Evolutionary conservation across 2,329 filamentous ascomycete species (phyloP).

Genomic region (Penicillium janthinellum): DNA sequence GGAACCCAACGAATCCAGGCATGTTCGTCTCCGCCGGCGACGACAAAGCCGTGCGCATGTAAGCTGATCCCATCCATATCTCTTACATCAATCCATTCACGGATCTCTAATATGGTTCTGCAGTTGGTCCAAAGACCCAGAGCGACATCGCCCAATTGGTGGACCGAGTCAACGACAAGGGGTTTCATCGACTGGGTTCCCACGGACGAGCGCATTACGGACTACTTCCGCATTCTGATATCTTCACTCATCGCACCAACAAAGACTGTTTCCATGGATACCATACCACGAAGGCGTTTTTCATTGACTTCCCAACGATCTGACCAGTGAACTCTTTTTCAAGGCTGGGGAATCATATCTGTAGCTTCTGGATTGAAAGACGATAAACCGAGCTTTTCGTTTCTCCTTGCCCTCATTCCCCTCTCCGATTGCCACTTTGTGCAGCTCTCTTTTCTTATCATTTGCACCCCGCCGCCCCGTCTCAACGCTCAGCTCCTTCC

Average conservation of each 20-base stretch:
- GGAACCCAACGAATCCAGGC: conserved; percentile 80
- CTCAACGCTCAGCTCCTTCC: not conserved
- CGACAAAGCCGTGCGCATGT: conserved; percentile 84
- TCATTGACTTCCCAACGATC: not conserved
- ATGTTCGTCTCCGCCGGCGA: conserved; percentile 93
- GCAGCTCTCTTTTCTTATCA: not conserved
- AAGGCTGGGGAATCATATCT: conserved; percentile 11
- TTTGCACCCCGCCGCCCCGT: not conserved
- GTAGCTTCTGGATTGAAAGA: conserved; percentile 19
- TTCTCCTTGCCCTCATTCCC: not conserved
- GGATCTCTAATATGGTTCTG: not conserved
- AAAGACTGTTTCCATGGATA: conserved; percentile 2
- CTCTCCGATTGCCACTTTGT: not conserved
- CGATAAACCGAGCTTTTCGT: conserved; percentile 9
- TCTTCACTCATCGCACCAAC: not conserved
- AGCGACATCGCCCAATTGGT: conserved; percentile 29
- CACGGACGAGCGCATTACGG: conserved; percentile 46
- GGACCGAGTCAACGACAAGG: conserved; percentile 31
- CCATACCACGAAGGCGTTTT: conserved; percentile 3
- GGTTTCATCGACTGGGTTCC: conserved; percentile 37
- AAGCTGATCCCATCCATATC: conserved; percentile 42
- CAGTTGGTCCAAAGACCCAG: conserved; percentile 41
- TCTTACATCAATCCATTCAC: not conserved
- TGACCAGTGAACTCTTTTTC: not conserved
- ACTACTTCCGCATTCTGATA: conserved; percentile 40